Evolutionary conservation across 768 basidiomycete species (phyloP).

Genomic region (Mrakia frigida): DNA sequence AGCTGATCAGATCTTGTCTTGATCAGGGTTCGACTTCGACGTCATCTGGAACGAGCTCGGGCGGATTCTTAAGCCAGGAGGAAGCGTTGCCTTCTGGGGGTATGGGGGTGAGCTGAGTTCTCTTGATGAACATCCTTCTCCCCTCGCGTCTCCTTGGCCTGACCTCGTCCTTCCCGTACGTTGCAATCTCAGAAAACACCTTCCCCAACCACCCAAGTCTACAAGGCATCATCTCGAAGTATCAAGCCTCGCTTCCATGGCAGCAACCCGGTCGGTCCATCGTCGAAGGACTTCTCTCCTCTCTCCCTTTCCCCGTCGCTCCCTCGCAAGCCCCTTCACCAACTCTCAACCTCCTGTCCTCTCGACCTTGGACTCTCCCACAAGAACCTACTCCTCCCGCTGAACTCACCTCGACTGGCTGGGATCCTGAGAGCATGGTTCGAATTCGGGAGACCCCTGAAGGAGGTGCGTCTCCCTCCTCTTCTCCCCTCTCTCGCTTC

Average conservation of each 20-base stretch:
- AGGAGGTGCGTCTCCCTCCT: constrained; percentile 40
- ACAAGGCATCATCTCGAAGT: constrained; percentile 13
- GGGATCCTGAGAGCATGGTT: constrained; percentile 36
- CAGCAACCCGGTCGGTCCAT: constrained; percentile 73
- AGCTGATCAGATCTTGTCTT: too few species aligned
- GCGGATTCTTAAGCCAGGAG: constrained; percentile 57
- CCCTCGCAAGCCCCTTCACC: constrained; percentile 7
- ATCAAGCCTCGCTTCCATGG: constrained; percentile 57
- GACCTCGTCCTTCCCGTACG: constrained; percentile 64
- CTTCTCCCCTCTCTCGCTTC: neutral
- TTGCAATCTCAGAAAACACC: constrained; percentile 49
- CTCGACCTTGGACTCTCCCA: neutral
- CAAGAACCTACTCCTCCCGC: neutral
- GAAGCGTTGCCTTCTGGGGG: constrained; percentile 64
- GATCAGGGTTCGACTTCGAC: constrained; percentile 56
- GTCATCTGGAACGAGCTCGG: constrained; percentile 65
- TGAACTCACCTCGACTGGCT: neutral
- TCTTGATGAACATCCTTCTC: neutral
- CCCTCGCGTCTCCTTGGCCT: neutral
- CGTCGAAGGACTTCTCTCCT: constrained; percentile 63
- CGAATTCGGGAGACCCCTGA: constrained; percentile 42
- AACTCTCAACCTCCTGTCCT: constrained; percentile 26
- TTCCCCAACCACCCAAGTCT: constrained; percentile 52
- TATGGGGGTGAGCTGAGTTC: neutral
- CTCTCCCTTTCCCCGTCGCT: constrained; percentile 51